These are phyloP conservation scores for Cystobasidium ongulense DNA, from an alignment of 768 basidiomycete genomes.

Conservation along the genomic window DNA sequence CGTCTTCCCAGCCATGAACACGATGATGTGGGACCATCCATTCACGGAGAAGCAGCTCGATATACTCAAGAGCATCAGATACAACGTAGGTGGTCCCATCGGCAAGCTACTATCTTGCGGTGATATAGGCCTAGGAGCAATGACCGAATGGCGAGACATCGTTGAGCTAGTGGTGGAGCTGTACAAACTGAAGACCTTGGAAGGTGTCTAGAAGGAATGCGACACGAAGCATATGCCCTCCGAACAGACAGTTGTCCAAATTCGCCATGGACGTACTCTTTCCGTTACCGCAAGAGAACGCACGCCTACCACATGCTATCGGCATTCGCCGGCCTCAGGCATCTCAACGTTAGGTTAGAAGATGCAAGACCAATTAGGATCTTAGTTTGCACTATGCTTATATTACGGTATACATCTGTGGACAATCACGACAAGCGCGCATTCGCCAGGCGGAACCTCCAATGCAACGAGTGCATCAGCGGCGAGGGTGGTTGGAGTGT, in stretches of 20 bases:
- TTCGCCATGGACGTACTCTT: too few species aligned
- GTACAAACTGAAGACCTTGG: slow-evolving; percentile 27
- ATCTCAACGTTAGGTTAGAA: too few species aligned
- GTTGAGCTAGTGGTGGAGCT: slow-evolving; percentile 45
- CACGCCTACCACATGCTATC: too few species aligned
- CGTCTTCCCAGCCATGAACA: slow-evolving; percentile 97
- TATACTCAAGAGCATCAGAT: slow-evolving; percentile 65
- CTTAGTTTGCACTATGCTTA: neutral
- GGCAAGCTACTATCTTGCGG: slow-evolving; percentile 84
- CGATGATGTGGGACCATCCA: slow-evolving; percentile 92
- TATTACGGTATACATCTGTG: neutral
- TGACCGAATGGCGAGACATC: slow-evolving; percentile 93
- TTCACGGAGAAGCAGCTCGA: slow-evolving; percentile 76
- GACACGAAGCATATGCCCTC: too few species aligned
- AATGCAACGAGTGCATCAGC: neutral
- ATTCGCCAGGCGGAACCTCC: slow-evolving; percentile 1
- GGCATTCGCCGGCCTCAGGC: too few species aligned
- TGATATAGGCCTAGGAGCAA: slow-evolving; percentile 86
- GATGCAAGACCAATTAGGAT: too few species aligned
- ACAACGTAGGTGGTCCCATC: slow-evolving; percentile 75
- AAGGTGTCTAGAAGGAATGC: neutral
- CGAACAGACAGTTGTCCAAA: too few species aligned
- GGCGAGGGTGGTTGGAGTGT: neutral
- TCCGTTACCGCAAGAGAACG: too few species aligned
- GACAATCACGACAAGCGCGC: neutral